These are phyloP conservation scores for Dictyostelium gargantuum DNA, from an alignment of 208 protist species.

Conservation along the genomic window DNA sequence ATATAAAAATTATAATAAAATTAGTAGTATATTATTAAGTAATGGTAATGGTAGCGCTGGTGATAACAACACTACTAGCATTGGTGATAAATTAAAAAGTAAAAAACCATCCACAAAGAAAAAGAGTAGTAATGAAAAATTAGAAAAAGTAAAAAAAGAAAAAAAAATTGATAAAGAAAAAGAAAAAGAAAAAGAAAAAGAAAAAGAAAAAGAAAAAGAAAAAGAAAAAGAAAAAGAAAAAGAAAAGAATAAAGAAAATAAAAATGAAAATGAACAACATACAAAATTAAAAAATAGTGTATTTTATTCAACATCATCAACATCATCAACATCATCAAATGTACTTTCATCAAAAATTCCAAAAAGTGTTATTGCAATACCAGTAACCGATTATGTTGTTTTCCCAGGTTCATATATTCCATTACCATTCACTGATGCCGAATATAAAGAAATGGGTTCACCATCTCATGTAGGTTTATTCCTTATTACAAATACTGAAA, in stretches of 20 bases:
- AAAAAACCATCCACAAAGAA: background rate
- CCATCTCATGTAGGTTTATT: conserved; percentile 9
- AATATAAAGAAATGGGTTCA: conserved; percentile 12
- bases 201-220: background rate
- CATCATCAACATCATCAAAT: background rate
- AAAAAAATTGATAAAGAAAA: background rate
- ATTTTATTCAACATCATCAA: background rate
- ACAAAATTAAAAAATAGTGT: background rate
- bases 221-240: background rate
- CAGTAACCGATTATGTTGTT: background rate
- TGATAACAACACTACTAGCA: background rate
- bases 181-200: background rate
- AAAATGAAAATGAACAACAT: background rate
- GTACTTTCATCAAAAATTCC: background rate
- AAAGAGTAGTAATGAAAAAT: background rate
- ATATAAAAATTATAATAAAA: background rate
- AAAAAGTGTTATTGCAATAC: background rate
- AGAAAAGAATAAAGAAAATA: too few relatives aligned
- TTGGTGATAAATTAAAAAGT: background rate
- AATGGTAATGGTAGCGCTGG: too few relatives aligned
- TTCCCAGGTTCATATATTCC: background rate
- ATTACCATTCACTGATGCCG: background rate
- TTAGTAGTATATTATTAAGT: too few relatives aligned
- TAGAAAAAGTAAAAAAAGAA: background rate
- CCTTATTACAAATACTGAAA: background rate